Evolutionary conservation across 148 eudicot genomes (phyloP).

Genomic region (Diospyros lotus): DNA sequence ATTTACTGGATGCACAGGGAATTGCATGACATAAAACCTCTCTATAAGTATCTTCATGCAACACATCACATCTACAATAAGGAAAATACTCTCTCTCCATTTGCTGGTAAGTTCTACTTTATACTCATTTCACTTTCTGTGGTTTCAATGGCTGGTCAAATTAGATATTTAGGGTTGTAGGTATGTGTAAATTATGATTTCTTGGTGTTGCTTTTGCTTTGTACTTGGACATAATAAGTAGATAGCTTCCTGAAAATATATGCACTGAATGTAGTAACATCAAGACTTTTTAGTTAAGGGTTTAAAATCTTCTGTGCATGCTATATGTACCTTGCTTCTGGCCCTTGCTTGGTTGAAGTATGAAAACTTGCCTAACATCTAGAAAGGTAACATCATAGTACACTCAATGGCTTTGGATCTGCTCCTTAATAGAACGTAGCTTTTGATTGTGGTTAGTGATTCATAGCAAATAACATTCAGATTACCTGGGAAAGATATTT

Average conservation of each 20-base stretch:
- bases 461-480: not conserved
- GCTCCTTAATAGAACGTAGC: not conserved
- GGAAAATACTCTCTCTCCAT: conserved; percentile 93
- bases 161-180: too few relatives aligned
- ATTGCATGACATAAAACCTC: conserved; percentile 82
- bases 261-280: not conserved
- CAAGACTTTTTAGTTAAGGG: not conserved
- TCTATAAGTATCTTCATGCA: conserved; percentile 85
- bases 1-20: conserved; percentile 89
- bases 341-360: conserved; percentile 1
- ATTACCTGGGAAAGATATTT: not conserved
- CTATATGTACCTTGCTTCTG: not conserved
- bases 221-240: not conserved
- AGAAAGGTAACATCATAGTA: not conserved
- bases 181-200: not conserved
- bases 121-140: not conserved
- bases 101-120: conserved; percentile 59
- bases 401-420: not conserved
- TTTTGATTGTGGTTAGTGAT: too few relatives aligned
- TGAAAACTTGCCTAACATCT: not conserved
- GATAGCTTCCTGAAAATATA: not conserved
- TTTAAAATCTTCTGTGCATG: not conserved
- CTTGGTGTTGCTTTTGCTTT: not conserved
- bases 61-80: conserved; percentile 98
- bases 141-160: not conserved